Percentiles rank a stretch among this genome's conserved stretches.
Conservation (phyloP, 1,284 basidiomycete species). For the Puccinia hordei region DNA sequence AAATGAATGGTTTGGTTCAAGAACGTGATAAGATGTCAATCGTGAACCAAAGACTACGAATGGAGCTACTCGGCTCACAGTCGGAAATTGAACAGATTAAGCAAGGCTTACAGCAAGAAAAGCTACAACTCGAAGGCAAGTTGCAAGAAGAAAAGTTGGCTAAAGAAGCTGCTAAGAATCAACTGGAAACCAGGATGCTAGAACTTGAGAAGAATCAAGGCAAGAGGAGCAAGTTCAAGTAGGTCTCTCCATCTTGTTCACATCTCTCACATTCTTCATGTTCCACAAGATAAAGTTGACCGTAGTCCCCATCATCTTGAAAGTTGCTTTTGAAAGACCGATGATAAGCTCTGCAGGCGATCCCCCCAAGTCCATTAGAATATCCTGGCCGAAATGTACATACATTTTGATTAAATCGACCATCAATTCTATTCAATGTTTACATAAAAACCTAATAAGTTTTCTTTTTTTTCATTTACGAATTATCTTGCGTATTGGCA, state of each 20-base stretch:
- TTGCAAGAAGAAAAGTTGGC: conserved; percentile 78
- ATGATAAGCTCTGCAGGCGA: not conserved
- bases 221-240: conserved; percentile 43
- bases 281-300: not conserved
- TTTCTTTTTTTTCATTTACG: no score
- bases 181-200: conserved; percentile 80
- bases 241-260: not conserved
- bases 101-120: conserved; percentile 77
- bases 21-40: conserved; percentile 74
- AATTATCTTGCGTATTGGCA: no score
- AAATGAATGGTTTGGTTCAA: conserved; percentile 78
- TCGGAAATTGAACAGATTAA: conserved; percentile 75
- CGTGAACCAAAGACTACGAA: conserved; percentile 69
- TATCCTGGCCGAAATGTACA: not conserved
- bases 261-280: not conserved
- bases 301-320: not conserved
- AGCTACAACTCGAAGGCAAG: conserved; percentile 75
- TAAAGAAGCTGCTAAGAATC: conserved; percentile 77
- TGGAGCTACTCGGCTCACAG: conserved; percentile 68
- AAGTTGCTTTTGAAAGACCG: conserved; percentile 5
- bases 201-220: conserved; percentile 67
- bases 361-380: not conserved
- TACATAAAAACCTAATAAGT: no score
- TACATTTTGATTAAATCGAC: no score
- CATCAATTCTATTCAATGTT: no score